A percentile compares a stretch with the other conserved stretches of the same genome.
These are phyloP conservation scores for Podila epicladia DNA, from an alignment of 192 early-diverging fungal genomes.

Conservation along the genomic window DNA sequence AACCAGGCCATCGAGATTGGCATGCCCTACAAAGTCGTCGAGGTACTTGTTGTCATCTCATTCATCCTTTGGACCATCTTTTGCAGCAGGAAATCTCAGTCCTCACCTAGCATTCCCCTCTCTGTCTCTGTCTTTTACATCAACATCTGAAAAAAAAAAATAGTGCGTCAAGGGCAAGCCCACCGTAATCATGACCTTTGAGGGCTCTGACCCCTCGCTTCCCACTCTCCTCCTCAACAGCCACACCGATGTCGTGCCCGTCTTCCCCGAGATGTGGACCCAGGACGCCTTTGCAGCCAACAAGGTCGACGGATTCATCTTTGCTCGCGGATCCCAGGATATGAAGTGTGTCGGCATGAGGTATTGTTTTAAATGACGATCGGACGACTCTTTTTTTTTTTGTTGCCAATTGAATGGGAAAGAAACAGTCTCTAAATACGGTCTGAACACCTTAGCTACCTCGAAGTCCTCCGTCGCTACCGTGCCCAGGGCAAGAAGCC, in stretches of 20 bases:
- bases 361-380: conserved; percentile 6
- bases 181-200: conserved; percentile 76
- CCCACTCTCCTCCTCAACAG: conserved; percentile 82
- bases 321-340: conserved; percentile 88
- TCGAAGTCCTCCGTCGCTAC: conserved; percentile 81
- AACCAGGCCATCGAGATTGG: conserved; percentile 76
- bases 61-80: not conserved
- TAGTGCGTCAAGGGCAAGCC: conserved; percentile 75
- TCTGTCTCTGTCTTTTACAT: not conserved
- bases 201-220: conserved; percentile 64
- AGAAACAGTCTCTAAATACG: not conserved
- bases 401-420: not conserved
- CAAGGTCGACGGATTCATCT: conserved; percentile 72
- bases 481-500: conserved; percentile 63
- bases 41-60: conserved; percentile 14
- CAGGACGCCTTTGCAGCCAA: conserved; percentile 80
- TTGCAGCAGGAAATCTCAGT: not conserved
- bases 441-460: conserved; percentile 58
- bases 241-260: conserved; percentile 94
- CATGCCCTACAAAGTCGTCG: conserved; percentile 59
- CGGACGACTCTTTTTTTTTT: not conserved
- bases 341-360: conserved; percentile 91
- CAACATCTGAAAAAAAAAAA: not conserved
- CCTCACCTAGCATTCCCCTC: not conserved
- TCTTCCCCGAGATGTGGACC: conserved; percentile 78